A percentile compares a stretch with the other conserved stretches of the same genome.
These are phyloP conservation scores for Coleophoma cylindrospora DNA, from an alignment of 2,329 filamentous ascomycete species.

Conservation along the genomic window DNA sequence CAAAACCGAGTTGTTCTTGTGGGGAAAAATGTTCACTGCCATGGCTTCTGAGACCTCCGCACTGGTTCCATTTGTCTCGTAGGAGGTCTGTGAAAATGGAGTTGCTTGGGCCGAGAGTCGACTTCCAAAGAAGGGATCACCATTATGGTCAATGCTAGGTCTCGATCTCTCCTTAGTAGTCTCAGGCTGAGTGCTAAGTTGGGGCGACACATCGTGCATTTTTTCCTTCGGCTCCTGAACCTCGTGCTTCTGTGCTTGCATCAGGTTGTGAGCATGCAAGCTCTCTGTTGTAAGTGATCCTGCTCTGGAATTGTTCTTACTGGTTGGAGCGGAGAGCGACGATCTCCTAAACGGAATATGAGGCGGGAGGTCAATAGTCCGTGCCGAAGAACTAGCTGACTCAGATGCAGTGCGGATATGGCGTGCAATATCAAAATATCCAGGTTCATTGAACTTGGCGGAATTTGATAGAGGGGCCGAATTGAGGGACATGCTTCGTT, in stretches of 20 bases:
- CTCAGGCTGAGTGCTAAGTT: slow-evolving; percentile 5
- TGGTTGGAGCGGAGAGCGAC: slow-evolving; percentile 58
- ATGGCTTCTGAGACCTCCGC: slow-evolving; percentile 58
- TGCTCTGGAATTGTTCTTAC: slow-evolving; percentile 48
- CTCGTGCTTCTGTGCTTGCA: slow-evolving; percentile 15
- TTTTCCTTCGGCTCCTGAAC: neutral
- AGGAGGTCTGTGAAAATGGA: slow-evolving; percentile 56
- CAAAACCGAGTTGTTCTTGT: slow-evolving; percentile 59
- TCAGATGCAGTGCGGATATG: slow-evolving; percentile 22
- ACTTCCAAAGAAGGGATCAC: slow-evolving; percentile 47
- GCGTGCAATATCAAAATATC: slow-evolving; percentile 35
- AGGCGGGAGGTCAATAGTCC: slow-evolving; percentile 57
- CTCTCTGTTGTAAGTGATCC: slow-evolving; percentile 55
- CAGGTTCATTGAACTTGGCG: slow-evolving; percentile 36
- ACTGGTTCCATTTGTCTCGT: slow-evolving; percentile 54
- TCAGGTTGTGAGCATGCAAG: slow-evolving; percentile 46
- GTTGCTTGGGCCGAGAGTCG: slow-evolving; percentile 52
- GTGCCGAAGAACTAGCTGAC: slow-evolving; percentile 26
- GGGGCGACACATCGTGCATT: slow-evolving; percentile 1
- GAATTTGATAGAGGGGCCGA: slow-evolving; percentile 40
- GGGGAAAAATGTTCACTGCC: slow-evolving; percentile 56
- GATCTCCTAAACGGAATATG: slow-evolving; percentile 51
- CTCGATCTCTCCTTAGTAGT: slow-evolving; percentile 9
- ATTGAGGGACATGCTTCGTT: slow-evolving; percentile 45
- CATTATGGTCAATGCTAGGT: slow-evolving; percentile 43